These are phyloP conservation scores for Nicotiana tabacum DNA, from an alignment of 257 asterid genomes.

Conservation along the genomic window DNA sequence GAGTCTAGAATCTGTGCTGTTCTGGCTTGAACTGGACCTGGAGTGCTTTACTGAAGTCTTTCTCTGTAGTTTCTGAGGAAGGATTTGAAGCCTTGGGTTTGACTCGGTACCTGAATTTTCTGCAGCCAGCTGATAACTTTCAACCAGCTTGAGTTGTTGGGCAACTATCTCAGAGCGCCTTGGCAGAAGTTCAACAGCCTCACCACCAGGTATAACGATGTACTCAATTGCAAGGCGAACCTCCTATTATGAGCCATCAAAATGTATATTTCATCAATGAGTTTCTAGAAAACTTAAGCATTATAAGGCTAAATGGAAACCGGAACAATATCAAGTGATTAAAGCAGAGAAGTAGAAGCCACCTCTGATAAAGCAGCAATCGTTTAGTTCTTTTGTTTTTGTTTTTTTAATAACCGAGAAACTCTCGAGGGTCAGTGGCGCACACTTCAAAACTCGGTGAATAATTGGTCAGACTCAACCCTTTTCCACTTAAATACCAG, in stretches of 20 bases:
- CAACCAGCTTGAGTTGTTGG: constrained; percentile 79
- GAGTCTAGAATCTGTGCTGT: constrained; percentile 15
- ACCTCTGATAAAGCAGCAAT: too few relatives aligned
- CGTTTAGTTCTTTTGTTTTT: too few relatives aligned
- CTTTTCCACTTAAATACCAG: too few relatives aligned
- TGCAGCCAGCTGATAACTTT: constrained; percentile 78
- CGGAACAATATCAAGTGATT: not conserved
- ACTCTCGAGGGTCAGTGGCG: too few relatives aligned
- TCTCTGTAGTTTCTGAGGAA: constrained; percentile 59
- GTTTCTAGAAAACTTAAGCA: not conserved
- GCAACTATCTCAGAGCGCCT: constrained; percentile 93
- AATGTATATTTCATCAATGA: not conserved
- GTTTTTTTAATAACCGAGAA: too few relatives aligned
- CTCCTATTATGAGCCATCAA: constrained; percentile 36
- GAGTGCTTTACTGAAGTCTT: constrained; percentile 23
- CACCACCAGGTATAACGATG: constrained; percentile 95
- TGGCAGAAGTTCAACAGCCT: constrained; percentile 93
- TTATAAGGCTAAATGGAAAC: not conserved
- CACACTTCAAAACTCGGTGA: too few relatives aligned
- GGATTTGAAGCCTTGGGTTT: constrained; percentile 84
- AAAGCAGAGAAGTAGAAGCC: too few relatives aligned
- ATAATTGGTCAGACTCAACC: too few relatives aligned
- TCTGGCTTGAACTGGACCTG: constrained; percentile 25
- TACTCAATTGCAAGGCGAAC: constrained; percentile 96
- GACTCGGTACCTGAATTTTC: constrained; percentile 85